A percentile compares a stretch with the other conserved stretches of the same genome.
Conservation (phyloP, 129 eudicot species). For the Cynara cardunculus region DNA sequence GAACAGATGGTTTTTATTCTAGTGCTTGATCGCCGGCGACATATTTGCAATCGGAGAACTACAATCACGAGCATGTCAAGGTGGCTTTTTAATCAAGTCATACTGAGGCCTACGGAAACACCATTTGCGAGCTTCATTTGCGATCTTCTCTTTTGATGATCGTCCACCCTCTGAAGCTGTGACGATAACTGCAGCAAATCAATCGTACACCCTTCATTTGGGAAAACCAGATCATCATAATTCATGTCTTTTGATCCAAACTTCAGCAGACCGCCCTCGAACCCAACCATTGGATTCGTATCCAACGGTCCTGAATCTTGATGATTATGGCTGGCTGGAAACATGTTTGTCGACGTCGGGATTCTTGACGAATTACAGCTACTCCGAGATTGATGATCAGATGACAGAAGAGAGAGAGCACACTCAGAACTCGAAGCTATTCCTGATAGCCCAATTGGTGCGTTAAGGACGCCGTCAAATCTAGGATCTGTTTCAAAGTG, state of each 20-base stretch:
- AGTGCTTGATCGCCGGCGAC: no score
- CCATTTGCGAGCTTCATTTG: not conserved
- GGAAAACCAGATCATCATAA: slow-evolving; percentile 5
- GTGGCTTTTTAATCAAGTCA: not conserved
- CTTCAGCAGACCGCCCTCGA: not conserved
- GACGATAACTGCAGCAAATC: slow-evolving; percentile 49
- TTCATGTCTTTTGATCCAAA: slow-evolving; percentile 17
- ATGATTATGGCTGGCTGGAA: slow-evolving; percentile 19
- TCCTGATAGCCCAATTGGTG: not conserved
- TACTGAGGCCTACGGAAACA: slow-evolving; percentile 2
- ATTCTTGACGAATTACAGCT: slow-evolving; percentile 23
- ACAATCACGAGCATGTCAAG: not conserved
- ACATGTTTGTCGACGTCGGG: slow-evolving; percentile 9
- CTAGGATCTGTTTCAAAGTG: not conserved
- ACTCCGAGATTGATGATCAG: slow-evolving; percentile 32
- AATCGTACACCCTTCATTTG: slow-evolving; percentile 33
- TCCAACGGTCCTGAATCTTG: not conserved
- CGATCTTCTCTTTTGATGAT: slow-evolving; percentile 37
- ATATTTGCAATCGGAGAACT: not conserved
- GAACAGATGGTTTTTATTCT: not conserved
- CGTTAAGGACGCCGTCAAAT: not conserved
- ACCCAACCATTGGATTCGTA: not conserved
- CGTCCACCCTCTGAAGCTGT: slow-evolving; percentile 47
- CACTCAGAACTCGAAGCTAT: slow-evolving; percentile 31
- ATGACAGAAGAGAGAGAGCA: slow-evolving; percentile 69